Evolutionary conservation across 2,329 filamentous ascomycete genomes (phyloP).

Genomic region (Emydomyces testavorans): DNA sequence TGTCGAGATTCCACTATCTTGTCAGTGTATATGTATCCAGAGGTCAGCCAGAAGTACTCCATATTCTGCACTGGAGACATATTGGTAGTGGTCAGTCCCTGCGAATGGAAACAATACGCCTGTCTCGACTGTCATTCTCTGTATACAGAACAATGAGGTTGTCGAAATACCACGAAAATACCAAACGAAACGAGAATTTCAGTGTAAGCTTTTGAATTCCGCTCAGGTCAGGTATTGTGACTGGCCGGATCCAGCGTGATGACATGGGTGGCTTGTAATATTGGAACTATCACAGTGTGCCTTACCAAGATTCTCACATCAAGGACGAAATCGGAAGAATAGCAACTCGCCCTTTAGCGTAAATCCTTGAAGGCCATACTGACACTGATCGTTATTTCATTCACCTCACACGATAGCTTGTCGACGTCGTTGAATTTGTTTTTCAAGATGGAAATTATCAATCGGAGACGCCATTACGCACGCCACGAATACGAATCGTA

Average conservation of each 20-base stretch:
- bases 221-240: constrained; percentile 10
- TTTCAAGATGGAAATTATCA: neutral
- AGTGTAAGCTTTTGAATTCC: neutral
- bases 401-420: no score
- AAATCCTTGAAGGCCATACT: no score
- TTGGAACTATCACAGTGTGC: neutral
- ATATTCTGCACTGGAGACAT: no score
- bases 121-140: neutral
- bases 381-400: no score
- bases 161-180: constrained; percentile 1
- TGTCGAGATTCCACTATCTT: no score
- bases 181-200: neutral
- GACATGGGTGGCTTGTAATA: constrained; percentile 10
- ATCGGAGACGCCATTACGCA: constrained; percentile 3
- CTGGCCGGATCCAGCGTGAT: neutral
- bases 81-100: no score
- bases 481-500: constrained; percentile 3
- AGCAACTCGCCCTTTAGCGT: no score
- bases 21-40: no score
- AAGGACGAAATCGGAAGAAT: no score
- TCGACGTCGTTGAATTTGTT: neutral
- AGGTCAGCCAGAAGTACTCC: no score
- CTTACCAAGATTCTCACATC: neutral
- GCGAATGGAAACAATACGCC: no score
- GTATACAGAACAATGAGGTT: neutral